Base-by-base conservation (phyloP, 1,139 yeast species). In the Hanseniaspora uvarum region DNA sequence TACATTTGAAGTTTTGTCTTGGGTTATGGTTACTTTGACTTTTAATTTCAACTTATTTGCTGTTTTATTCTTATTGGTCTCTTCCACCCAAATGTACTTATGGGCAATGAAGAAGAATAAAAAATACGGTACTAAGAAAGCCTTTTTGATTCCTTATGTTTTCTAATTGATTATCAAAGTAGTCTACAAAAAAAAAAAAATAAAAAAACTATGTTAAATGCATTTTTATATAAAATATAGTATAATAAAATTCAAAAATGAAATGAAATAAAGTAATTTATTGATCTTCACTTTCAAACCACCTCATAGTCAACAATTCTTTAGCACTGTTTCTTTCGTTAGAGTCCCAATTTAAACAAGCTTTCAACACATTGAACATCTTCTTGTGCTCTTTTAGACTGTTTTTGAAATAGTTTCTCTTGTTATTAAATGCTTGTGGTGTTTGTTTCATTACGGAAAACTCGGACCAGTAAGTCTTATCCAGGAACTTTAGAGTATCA, bases 1-100 rank as follows among this genome's bases (percentile, higher is more conserved):
- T 69, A 83, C 87, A 60, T 92, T 88, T 68, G 98, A 92, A 71
- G 72, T 79, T 46, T 70, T 83, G 62, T 73, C 81, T 2, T 89
- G 96, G 95, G 65, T 83, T 1, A 72, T 77, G 31, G 79, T 82
- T 61, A 78, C 89, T 14, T 58, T 86, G 16, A 71, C 87, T 62
- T 62, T 62, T 55, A 80, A 82, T 54, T 86, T 89, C 56, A 87
- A 88, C 68, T 75, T 92, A 80, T 75, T 89, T 33, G 76, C 89
- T 28, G 75, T 81, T 66, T 61, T 86, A 23, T 92, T 92, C 71
- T 71, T 81, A 54, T 61, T 73, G 34, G 86, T 86, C 49, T 84
- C 94, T 41, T 73, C 86, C 21, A 78, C 70, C 41, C 95, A 92
- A 65, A 88, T 80, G 85, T 77, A 74, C 64, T 58, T 76, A 48